Base-by-base conservation (phyloP, 2,329 filamentous ascomycete species). In the Aaosphaeria pasadenensis region DNA sequence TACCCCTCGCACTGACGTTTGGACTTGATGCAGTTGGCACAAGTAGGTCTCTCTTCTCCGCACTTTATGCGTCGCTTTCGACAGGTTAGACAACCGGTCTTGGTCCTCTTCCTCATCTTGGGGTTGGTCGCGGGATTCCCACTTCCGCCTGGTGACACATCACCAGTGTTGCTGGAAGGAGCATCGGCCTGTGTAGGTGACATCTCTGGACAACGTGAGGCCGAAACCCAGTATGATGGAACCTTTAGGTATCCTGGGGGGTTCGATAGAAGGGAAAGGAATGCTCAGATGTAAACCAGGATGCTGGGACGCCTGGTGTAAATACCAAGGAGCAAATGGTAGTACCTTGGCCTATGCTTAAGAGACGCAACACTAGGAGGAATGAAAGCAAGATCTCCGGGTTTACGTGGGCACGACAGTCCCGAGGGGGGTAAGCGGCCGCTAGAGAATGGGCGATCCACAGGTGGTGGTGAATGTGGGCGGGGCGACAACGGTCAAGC, bases 41-140 rank as follows among this genome's bases (percentile, higher is more conserved):
- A 94, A 30, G 81, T 87, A 29, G 89, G 89, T 43, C 87, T 82
- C 61, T 90, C 89, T 69, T 97, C 94, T 53, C 94, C 94, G 70
- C 94, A 99, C 73, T 97, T 99, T 72, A 99, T 97, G 53, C 94
- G 88, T 45, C 94, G 86, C 72, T 89, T 92, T 54, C 94, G 87
- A 73, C 94, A 99, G 49, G 94, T 96, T 51, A 96, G 73, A 67
- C 91, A 96, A 11, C 91, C 91, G 2, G 91, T 96, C 74, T 96
- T 96, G 44, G 91, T 96, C 60, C 91, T 64, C 56, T 73, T 73
- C 47, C 69, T 64, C 60, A 69, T 63, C 54, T 70, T 70, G 46
- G 62, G 49, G 45, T 59, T 63, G 28, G 57, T 48, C 33, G 59
- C 46, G 39, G 55, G 45, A 43, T 46, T 43, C 31, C 51, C 55